These are phyloP conservation scores for Botrytis byssoidea DNA, from an alignment of 2,329 filamentous ascomycete species.

Conservation along the genomic window DNA sequence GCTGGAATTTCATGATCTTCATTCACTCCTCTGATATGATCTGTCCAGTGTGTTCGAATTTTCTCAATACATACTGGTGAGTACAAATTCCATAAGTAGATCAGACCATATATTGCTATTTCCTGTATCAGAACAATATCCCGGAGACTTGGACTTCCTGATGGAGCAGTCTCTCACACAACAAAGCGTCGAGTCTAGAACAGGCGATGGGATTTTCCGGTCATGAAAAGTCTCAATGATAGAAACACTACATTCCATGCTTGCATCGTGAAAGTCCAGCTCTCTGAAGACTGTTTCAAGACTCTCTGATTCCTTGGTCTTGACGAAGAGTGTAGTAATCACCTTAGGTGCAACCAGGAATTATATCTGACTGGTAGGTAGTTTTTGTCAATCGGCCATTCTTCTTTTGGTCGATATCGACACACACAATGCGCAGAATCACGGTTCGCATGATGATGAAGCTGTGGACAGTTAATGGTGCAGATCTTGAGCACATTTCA, in stretches of 20 bases:
- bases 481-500: not conserved
- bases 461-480: not conserved
- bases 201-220: not conserved
- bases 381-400: not conserved
- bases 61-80: not conserved
- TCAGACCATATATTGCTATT: not conserved
- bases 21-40: not conserved
- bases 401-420: not conserved
- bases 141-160: not conserved
- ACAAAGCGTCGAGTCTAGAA: slow-evolving; percentile 8
- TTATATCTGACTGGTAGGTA: not conserved
- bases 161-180: not conserved
- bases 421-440: not conserved
- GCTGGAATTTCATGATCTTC: not conserved
- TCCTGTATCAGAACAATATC: not conserved
- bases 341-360: not conserved
- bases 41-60: not conserved
- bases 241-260: not conserved
- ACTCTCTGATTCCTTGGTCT: not conserved
- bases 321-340: too few species aligned
- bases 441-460: not conserved
- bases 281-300: not conserved
- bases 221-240: not conserved
- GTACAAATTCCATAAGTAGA: not conserved
- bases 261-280: not conserved